Conservation (phyloP, 2,329 filamentous ascomycete genomes). For the Phaeosphaeria sp. region DNA sequence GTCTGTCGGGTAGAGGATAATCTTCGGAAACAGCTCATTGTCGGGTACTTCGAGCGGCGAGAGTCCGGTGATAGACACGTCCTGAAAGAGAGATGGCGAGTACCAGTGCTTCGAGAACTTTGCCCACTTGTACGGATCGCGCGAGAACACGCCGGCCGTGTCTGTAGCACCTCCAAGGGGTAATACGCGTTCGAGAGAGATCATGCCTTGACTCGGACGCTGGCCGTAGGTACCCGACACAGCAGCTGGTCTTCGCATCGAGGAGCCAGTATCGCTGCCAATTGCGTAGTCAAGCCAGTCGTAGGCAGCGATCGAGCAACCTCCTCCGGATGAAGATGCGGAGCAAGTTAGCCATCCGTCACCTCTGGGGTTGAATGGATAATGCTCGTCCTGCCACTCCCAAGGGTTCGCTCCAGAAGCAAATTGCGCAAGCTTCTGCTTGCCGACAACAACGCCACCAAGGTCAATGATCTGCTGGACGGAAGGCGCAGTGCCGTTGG, state of each 20-base stretch:
- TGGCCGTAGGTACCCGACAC: slow-evolving; percentile 53
- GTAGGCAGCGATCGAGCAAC: slow-evolving; percentile 51
- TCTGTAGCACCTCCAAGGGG: slow-evolving; percentile 32
- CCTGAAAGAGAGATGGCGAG: slow-evolving; percentile 42
- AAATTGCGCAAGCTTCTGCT: slow-evolving; percentile 61
- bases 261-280: slow-evolving; percentile 56
- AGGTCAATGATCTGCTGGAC: slow-evolving; percentile 34
- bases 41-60: slow-evolving; percentile 45
- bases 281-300: slow-evolving; percentile 56
- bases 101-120: slow-evolving; percentile 52
- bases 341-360: slow-evolving; percentile 36
- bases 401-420: slow-evolving; percentile 40
- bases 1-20: slow-evolving; percentile 50
- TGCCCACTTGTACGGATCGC: slow-evolving; percentile 43
- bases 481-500: slow-evolving; percentile 28
- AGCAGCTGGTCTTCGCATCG: slow-evolving; percentile 55
- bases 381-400: slow-evolving; percentile 41
- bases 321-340: slow-evolving; percentile 46
- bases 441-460: slow-evolving; percentile 57
- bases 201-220: slow-evolving; percentile 34
- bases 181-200: slow-evolving; percentile 31
- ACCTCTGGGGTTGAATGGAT: slow-evolving; percentile 54
- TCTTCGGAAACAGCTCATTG: slow-evolving; percentile 46
- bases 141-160: slow-evolving; percentile 36
- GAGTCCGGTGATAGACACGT: slow-evolving; percentile 47